Conservation (phyloP, 176 grass and related monocot species). For the Eleusine coracana region DNA sequence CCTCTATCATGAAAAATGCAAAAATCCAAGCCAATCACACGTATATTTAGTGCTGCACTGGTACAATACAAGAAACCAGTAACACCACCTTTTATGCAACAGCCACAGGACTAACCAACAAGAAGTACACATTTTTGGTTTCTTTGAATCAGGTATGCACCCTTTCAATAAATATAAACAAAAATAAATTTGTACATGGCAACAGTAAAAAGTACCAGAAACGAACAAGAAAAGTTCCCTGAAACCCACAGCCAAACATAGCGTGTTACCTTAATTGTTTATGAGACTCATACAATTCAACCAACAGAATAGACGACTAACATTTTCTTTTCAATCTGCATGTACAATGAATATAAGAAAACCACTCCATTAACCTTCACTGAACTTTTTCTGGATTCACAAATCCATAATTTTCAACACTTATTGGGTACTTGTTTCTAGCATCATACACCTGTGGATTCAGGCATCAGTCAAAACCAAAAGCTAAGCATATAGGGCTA, state of each 20-base stretch:
- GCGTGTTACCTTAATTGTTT: background rate
- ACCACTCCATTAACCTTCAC: background rate
- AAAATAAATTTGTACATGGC: background rate
- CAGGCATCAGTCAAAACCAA: background rate
- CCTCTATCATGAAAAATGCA: constrained; percentile 8
- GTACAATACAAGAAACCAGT: background rate
- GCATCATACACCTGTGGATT: background rate
- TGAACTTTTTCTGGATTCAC: background rate
- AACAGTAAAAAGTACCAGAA: background rate
- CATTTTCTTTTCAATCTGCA: background rate
- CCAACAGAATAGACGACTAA: background rate
- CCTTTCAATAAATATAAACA: background rate
- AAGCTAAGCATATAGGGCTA: background rate
- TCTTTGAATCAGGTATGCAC: background rate
- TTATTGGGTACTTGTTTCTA: background rate
- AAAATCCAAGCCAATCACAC: background rate
- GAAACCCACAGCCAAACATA: background rate
- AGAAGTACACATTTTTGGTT: background rate
- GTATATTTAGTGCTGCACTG: constrained; percentile 2
- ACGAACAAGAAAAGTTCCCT: background rate
- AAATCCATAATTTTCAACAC: background rate
- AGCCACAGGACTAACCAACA: background rate
- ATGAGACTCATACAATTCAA: background rate
- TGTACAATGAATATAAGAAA: background rate
- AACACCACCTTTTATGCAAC: background rate